phyloP scores from a whole-genome alignment of 1,139 yeast genomes.

The Hansenula lynferdii region DNA sequence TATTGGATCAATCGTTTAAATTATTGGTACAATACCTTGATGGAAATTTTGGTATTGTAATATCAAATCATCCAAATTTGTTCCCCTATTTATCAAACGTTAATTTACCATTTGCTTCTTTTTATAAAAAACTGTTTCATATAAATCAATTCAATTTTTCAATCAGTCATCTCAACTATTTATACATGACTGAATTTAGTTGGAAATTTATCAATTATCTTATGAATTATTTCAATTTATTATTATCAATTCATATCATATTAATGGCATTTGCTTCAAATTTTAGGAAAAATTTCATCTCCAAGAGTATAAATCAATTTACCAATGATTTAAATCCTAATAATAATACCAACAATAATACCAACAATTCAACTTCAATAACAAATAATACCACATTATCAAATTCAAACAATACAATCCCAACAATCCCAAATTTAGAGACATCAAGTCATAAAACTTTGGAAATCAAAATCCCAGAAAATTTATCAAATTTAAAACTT shows the following conservation, averaged over 20 bases:
- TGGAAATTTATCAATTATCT: background rate
- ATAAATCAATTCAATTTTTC: too few relatives aligned
- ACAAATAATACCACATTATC: too few relatives aligned
- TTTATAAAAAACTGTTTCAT: constrained; percentile 1
- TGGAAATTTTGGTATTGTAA: constrained; percentile 6
- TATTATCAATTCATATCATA: constrained; percentile 37
- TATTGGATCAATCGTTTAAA: constrained; percentile 10
- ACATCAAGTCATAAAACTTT: constrained; percentile 7
- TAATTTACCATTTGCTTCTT: background rate
- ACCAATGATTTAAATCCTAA: constrained; percentile 14
- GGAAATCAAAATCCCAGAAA: constrained; percentile 7
- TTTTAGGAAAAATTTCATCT: constrained; percentile 27
- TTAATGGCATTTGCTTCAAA: constrained; percentile 33
- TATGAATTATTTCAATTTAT: constrained; percentile 28
- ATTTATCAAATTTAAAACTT: constrained; percentile 4
- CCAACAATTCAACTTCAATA: background rate
- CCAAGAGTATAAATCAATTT: constrained; percentile 32
- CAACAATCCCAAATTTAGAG: too few relatives aligned
- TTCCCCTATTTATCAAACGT: constrained; percentile 9
- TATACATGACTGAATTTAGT: background rate
- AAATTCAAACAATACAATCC: too few relatives aligned
- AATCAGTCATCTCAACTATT: constrained; percentile 3
- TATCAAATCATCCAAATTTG: constrained; percentile 4
- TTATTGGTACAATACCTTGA: constrained; percentile 8
- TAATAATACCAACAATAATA: too few relatives aligned